A percentile compares a stretch with the other conserved stretches of the same genome.
Evolutionary conservation across 1,284 basidiomycete genomes (phyloP).

Genomic region (Sporisorium sorghi): DNA sequence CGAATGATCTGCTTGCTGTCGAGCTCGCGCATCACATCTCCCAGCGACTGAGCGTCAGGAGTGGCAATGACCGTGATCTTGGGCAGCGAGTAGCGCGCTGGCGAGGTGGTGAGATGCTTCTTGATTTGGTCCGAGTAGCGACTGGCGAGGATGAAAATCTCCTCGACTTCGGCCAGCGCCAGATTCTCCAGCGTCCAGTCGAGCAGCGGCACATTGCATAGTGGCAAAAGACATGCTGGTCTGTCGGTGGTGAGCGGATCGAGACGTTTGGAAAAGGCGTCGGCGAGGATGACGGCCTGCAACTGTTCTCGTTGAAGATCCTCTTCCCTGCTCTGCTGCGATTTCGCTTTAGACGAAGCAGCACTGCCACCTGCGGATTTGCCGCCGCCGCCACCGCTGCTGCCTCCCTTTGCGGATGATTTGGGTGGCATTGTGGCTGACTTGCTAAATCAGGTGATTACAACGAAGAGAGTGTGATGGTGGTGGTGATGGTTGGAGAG

Average conservation of each 20-base stretch:
- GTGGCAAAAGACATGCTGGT: conserved; percentile 80
- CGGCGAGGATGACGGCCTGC: conserved; percentile 91
- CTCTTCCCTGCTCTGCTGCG: conserved; percentile 48
- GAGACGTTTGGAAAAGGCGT: conserved; percentile 93
- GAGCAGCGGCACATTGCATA: conserved; percentile 91
- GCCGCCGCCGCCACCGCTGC: too few species aligned
- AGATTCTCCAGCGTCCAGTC: conserved; percentile 97
- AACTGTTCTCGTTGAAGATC: conserved; percentile 71
- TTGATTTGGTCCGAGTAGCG: conserved; percentile 57
- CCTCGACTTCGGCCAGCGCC: conserved; percentile 88
- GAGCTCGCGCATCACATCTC: conserved; percentile 95
- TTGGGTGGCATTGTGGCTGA: conserved; percentile 40
- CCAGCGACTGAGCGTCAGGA: conserved; percentile 87
- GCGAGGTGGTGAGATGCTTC: conserved; percentile 75
- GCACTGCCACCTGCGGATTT: conserved; percentile 18
- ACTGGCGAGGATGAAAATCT: conserved; percentile 90
- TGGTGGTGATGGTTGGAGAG: too few species aligned
- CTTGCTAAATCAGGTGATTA: not conserved
- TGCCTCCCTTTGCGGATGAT: conserved; percentile 26
- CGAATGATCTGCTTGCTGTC: conserved; percentile 89
- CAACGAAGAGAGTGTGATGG: not conserved
- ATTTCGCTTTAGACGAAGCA: conserved; percentile 39
- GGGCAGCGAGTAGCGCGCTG: conserved; percentile 63
- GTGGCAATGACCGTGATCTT: conserved; percentile 83
- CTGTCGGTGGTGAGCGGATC: conserved; percentile 78